Base-by-base conservation (phyloP, 2,329 filamentous ascomycete species). In the Colletotrichum cuscutae region DNA sequence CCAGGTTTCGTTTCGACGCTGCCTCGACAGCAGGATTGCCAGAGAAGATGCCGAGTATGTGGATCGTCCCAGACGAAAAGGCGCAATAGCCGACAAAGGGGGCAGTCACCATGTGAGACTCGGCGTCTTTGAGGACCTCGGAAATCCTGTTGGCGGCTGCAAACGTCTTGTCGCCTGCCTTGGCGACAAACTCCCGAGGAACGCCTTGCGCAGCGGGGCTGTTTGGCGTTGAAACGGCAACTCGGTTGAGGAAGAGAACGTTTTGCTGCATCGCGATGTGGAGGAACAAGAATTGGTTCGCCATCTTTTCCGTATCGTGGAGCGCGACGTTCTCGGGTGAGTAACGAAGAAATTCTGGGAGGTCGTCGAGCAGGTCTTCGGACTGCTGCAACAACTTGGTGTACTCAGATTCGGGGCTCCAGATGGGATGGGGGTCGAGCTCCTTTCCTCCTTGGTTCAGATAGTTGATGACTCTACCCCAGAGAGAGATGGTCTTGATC, bases 71-170 rank as follows among this genome's bases (percentile, higher is more conserved):
- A 1, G 96, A 95, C 26, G 95, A 91, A 80, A 98, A 98, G 2
- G 96, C 95, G 77, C 94, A 97, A 81, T 98, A 99, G 1, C 97
- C 96, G 1, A 95, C 94, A 81, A 98, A 98, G 0, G 97, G 97
- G 0, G 95, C 96, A 0, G 95, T 92, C 8, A 98, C 90, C 72
- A 93, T 91, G 79, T 96, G 92, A 13, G 93, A 89, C 78, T 95
- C 93, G 3, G 93, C 91, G 76, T 97, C 94, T 76, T 92, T 92
- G 62, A 98, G 89, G 58, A 98, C 86, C 35, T 92, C 90, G 0
- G 96, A 98, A 66, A 98, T 97, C 75, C 92, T 90, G 78, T 94
- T 95, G 4, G 97, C 97, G 7, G 96, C 94, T 60, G 93, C 90
- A 72, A 98, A 91, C 0, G 95, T 95, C 71, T 92, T 93, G 63